phyloP scores from a whole-genome alignment of 345 rosid species.

The Arabis alpina region DNA sequence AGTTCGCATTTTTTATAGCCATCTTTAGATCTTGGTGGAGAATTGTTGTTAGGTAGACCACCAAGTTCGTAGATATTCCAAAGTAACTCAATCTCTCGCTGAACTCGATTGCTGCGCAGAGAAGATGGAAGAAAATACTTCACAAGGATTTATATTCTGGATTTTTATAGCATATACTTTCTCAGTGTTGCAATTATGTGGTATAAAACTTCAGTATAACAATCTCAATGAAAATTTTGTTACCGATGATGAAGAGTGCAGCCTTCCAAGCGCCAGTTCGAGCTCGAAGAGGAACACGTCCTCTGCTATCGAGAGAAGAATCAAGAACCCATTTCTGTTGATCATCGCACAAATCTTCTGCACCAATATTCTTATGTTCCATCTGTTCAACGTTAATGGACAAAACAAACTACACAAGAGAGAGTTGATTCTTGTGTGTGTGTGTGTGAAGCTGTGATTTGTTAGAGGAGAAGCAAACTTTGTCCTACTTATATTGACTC shows the following conservation, averaged over 20 bases:
- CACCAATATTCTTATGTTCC: conserved; percentile 21
- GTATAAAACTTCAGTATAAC: neutral
- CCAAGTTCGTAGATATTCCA: conserved; percentile 81
- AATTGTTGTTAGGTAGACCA: conserved; percentile 77
- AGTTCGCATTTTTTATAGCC: conserved; percentile 79
- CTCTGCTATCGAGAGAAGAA: conserved; percentile 62
- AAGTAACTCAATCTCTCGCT: conserved; percentile 92
- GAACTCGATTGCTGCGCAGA: conserved; percentile 78
- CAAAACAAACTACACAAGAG: conserved; percentile 16
- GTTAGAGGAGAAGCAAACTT: conserved; percentile 27
- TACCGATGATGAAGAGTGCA: conserved; percentile 69
- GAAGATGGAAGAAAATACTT: conserved; percentile 18
- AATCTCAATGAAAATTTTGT: neutral
- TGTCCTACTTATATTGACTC: conserved; percentile 35
- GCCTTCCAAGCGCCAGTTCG: conserved; percentile 82
- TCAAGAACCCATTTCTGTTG: conserved; percentile 69
- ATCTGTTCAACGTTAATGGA: conserved; percentile 17
- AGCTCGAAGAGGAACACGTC: conserved; percentile 60
- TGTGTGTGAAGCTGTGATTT: conserved; percentile 19
- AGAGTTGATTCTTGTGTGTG: conserved; percentile 11
- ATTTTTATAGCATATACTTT: conserved; percentile 13
- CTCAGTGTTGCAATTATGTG: conserved; percentile 2
- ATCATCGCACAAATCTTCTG: conserved; percentile 38
- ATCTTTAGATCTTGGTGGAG: conserved; percentile 86
- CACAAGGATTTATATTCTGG: neutral